phyloP scores from a whole-genome alignment of 164 flowering plant species.

The Umbellularia californica region DNA sequence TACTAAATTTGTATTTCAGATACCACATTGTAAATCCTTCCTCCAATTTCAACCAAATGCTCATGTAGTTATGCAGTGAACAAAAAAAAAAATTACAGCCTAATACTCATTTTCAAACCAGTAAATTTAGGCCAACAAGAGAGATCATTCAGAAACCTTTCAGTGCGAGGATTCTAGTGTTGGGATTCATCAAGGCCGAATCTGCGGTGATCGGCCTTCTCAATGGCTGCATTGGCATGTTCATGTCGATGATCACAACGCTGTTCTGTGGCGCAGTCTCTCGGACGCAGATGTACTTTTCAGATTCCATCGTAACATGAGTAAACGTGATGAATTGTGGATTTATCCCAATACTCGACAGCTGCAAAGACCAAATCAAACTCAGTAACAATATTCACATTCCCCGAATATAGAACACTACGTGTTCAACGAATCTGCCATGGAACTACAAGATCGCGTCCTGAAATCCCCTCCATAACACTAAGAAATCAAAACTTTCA shows the following conservation, averaged over 20 bases:
- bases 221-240: conserved; percentile 92
- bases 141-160: conserved; percentile 55
- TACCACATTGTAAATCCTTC: too few species aligned
- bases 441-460: background rate
- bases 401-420: background rate
- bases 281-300: conserved; percentile 94
- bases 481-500: background rate
- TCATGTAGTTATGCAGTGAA: background rate
- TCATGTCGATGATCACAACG: conserved; percentile 96
- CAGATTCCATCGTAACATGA: conserved; percentile 98
- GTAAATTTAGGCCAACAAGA: background rate
- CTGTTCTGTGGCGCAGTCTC: conserved; percentile 97
- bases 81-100: background rate
- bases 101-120: background rate
- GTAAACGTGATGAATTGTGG: conserved; percentile 94
- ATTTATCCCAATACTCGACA: conserved; percentile 83
- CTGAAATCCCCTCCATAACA: background rate
- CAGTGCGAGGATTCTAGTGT: conserved; percentile 83
- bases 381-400: background rate
- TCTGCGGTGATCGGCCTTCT: conserved; percentile 99
- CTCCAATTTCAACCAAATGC: background rate
- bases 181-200: conserved; percentile 97
- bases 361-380: conserved; percentile 40
- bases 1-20: background rate
- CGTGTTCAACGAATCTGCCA: background rate